Conservation (phyloP, 352 stramenopile species). For the Phytophthora hybrid region DNA sequence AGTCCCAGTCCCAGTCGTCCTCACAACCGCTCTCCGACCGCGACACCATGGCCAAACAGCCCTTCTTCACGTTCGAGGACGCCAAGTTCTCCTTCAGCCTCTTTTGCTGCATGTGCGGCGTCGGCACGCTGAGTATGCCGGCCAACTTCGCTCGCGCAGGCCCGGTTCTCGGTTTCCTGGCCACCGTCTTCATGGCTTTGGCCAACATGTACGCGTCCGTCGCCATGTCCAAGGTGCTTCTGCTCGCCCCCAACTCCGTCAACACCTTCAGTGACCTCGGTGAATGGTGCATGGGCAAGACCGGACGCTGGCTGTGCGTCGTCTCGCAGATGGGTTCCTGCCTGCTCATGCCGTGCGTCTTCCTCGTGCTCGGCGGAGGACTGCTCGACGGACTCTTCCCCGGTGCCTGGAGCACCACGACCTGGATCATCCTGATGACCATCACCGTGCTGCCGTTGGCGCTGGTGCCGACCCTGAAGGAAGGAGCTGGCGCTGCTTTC, state of each 20-base stretch:
- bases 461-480: constrained; percentile 69
- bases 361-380: constrained; percentile 69
- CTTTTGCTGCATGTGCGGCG: constrained; percentile 71
- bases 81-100: constrained; percentile 68
- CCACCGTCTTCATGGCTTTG: constrained; percentile 64
- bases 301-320: constrained; percentile 59
- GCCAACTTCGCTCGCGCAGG: constrained; percentile 71
- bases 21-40: constrained; percentile 16
- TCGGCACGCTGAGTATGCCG: constrained; percentile 75
- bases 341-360: constrained; percentile 65
- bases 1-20: background rate
- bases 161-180: constrained; percentile 46
- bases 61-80: constrained; percentile 69
- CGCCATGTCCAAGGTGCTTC: constrained; percentile 62
- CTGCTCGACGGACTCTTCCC: constrained; percentile 68
- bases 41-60: constrained; percentile 32
- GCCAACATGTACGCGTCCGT: constrained; percentile 74
- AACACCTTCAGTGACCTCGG: constrained; percentile 71
- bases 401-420: constrained; percentile 50
- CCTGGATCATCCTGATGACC: constrained; percentile 76
- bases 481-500: constrained; percentile 62
- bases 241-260: constrained; percentile 60
- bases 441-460: constrained; percentile 56
- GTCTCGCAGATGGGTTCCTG: constrained; percentile 66
- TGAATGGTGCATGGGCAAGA: constrained; percentile 46